A percentile compares a stretch with the other conserved stretches of the same genome.
These are phyloP conservation scores for Sporothrix schenckii DNA, from an alignment of 2,329 filamentous ascomycete genomes.

Conservation along the genomic window DNA sequence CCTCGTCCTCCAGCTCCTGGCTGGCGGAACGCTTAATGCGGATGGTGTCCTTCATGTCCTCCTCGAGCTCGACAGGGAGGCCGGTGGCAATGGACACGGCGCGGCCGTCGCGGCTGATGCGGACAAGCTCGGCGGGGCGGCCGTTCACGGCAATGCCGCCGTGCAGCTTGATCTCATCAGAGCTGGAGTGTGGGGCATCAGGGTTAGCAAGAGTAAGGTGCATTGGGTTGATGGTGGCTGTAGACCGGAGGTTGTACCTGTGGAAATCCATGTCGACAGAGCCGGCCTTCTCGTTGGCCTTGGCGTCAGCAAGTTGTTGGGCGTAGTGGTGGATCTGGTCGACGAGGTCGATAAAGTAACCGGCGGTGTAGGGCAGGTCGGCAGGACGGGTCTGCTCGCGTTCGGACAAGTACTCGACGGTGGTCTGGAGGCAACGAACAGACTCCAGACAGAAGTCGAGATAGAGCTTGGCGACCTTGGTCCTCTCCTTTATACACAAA, in stretches of 20 bases:
- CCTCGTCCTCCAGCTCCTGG: constrained; percentile 74
- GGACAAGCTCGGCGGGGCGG: constrained; percentile 79
- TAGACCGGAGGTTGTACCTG: constrained; percentile 50
- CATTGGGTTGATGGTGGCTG: constrained; percentile 30
- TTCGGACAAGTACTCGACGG: constrained; percentile 82
- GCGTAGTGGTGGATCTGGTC: constrained; percentile 93
- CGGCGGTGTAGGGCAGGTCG: constrained; percentile 91
- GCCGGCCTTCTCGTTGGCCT: constrained; percentile 50
- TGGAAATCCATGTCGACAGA: constrained; percentile 63
- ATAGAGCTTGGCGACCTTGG: constrained; percentile 71
- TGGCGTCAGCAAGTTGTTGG: constrained; percentile 74
- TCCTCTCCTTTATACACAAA: constrained; percentile 75
- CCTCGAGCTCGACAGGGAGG: constrained; percentile 61
- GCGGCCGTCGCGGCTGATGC: constrained; percentile 77
- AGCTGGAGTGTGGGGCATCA: constrained; percentile 39
- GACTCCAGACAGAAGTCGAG: constrained; percentile 88
- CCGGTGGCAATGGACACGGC: constrained; percentile 76
- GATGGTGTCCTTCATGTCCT: constrained; percentile 52
- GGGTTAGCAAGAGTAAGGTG: constrained; percentile 27
- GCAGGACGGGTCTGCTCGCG: constrained; percentile 80
- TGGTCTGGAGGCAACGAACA: constrained; percentile 86
- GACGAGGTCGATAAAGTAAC: constrained; percentile 94
- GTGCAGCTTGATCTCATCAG: constrained; percentile 75
- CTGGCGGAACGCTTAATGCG: constrained; percentile 68
- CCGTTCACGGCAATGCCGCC: constrained; percentile 82